These are phyloP conservation scores for Colletotrichum plurivorum DNA, from an alignment of 2,329 filamentous ascomycete species.

Conservation along the genomic window DNA sequence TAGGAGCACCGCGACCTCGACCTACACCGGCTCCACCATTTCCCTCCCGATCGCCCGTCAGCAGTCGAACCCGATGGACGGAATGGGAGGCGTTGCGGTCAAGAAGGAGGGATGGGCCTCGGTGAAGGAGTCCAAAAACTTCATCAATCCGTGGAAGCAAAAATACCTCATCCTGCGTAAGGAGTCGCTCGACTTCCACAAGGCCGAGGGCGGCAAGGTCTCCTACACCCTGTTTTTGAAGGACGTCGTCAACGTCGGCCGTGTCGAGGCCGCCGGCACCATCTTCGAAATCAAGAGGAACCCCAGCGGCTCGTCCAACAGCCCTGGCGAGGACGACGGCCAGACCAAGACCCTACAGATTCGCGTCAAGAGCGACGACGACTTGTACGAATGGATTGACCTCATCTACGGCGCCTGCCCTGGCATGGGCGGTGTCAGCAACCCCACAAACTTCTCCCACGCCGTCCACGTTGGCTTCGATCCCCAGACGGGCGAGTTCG, in stretches of 20 bases:
- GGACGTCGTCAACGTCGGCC: conserved; percentile 90
- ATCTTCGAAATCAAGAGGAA: conserved; percentile 93
- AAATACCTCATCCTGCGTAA: conserved; percentile 94
- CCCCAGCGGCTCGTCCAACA: conserved; percentile 76
- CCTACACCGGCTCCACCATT: conserved; percentile 80
- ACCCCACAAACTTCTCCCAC: conserved; percentile 98
- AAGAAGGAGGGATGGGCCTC: conserved; percentile 88
- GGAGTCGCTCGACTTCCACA: conserved; percentile 94
- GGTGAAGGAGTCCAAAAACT: conserved; percentile 91
- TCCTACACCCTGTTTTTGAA: conserved; percentile 88
- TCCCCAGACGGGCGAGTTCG: conserved; percentile 93
- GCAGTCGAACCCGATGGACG: conserved; percentile 70
- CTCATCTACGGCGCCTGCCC: conserved; percentile 97
- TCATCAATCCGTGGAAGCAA: conserved; percentile 90
- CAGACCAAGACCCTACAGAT: conserved; percentile 88
- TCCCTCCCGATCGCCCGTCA: conserved; percentile 78
- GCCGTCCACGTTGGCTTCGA: conserved; percentile 98
- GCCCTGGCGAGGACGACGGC: conserved; percentile 84
- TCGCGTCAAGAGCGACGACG: conserved; percentile 94
- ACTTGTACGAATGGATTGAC: conserved; percentile 99
- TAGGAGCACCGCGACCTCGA: conserved; percentile 75
- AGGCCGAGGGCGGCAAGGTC: conserved; percentile 88
- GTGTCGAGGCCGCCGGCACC: conserved; percentile 91
- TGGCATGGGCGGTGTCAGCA: conserved; percentile 97
- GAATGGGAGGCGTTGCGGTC: conserved; percentile 77